A percentile compares a stretch with the other conserved stretches of the same genome.
Conservation (phyloP, 768 basidiomycete species). For the Pleurotus eryngii region DNA sequence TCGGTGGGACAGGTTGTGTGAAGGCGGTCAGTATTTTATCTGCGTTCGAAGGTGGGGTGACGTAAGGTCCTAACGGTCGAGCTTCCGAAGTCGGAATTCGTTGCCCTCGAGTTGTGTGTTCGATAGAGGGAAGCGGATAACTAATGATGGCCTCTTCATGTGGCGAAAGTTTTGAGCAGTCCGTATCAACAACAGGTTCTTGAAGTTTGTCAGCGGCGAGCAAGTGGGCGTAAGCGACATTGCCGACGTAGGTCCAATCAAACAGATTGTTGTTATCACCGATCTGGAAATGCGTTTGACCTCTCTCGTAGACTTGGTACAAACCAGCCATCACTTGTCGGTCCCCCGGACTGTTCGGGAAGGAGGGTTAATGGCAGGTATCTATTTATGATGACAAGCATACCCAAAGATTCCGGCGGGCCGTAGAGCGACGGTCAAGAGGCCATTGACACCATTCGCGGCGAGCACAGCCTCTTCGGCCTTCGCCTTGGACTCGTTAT, state of each 20-base stretch:
- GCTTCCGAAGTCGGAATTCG: constrained; percentile 77
- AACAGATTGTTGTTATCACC: constrained; percentile 92
- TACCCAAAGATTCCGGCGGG: constrained; percentile 97
- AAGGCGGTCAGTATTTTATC: constrained; percentile 56
- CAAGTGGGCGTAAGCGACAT: constrained; percentile 91
- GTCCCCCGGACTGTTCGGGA: constrained; percentile 73
- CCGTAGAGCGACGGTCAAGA: constrained; percentile 85
- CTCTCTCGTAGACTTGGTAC: constrained; percentile 71
- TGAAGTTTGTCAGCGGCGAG: constrained; percentile 88
- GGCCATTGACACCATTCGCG: constrained; percentile 81
- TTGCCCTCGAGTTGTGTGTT: constrained; percentile 58
- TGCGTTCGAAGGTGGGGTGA: constrained; percentile 57
- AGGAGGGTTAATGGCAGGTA: not conserved
- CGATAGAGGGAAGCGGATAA: constrained; percentile 57
- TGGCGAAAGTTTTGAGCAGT: constrained; percentile 37
- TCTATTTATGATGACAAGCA: constrained; percentile 18
- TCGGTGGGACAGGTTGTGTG: constrained; percentile 37
- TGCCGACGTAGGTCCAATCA: constrained; percentile 96
- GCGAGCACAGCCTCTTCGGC: constrained; percentile 81
- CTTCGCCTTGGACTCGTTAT: constrained; percentile 91
- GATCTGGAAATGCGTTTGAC: constrained; percentile 90
- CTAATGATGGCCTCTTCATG: constrained; percentile 41
- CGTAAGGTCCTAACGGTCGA: constrained; percentile 80
- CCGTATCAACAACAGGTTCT: constrained; percentile 37
- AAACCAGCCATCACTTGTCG: constrained; percentile 82